phyloP scores from a whole-genome alignment of 169 alveolate species.

The Cryptosporidium tyzzeri region DNA sequence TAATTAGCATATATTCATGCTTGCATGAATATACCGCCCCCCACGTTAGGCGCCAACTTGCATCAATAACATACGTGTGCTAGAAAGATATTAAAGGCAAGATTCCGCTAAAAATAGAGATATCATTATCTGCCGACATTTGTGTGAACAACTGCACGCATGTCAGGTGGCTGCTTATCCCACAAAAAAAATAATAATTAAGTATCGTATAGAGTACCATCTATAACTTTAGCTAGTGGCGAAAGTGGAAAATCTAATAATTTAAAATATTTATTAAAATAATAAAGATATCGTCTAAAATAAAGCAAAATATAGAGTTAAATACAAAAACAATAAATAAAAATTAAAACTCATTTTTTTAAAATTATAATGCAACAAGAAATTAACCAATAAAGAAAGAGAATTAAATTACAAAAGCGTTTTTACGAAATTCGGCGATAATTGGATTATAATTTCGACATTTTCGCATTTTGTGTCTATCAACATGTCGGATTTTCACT shows the following conservation, averaged over 20 bases:
- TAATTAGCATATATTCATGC: conserved; percentile 1
- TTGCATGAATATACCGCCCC: conserved; percentile 75
- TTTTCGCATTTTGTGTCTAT: background rate
- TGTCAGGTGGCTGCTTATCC: conserved; percentile 73
- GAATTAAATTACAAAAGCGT: background rate
- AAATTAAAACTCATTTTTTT: background rate
- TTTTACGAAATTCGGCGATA: background rate
- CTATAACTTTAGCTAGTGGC: conserved; percentile 3
- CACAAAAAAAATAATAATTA: conserved; percentile 10
- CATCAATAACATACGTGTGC: conserved; percentile 77
- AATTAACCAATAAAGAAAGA: background rate
- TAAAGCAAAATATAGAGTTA: background rate
- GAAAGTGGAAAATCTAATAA: conserved; percentile 6
- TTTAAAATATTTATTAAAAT: background rate
- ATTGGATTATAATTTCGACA: background rate
- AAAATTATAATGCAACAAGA: conserved; percentile 6
- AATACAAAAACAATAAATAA: background rate
- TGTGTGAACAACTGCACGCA: conserved; percentile 78
- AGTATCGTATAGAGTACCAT: conserved; percentile 12
- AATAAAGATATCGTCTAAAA: background rate
- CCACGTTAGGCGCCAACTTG: conserved; percentile 77
- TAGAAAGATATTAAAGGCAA: conserved; percentile 52
- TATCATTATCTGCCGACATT: conserved; percentile 77
- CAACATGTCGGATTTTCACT: conserved; percentile 41
- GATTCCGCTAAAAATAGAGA: conserved; percentile 77